phyloP scores from a whole-genome alignment of 495 filamentous ascomycete species.

The Penicillium silybi region DNA sequence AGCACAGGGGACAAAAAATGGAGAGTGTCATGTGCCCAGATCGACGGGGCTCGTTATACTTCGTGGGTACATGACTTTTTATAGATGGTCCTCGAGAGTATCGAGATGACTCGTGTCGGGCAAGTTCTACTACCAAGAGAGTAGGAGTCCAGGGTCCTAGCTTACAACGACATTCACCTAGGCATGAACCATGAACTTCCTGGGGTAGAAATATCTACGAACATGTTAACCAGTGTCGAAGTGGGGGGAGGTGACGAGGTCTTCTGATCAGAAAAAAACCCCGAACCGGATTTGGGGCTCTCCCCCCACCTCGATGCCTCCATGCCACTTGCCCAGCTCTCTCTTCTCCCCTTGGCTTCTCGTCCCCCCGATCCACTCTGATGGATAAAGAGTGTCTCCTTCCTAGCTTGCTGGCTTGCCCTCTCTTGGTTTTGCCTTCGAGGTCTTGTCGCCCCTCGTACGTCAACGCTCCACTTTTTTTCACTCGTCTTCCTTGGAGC shows the following conservation, averaged over 20 bases:
- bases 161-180: too few relatives aligned
- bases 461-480: conserved; percentile 12
- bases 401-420: conserved; percentile 4
- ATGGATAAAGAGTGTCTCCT: conserved; percentile 9
- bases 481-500: background rate
- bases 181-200: too few relatives aligned
- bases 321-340: conserved; percentile 10
- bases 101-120: too few relatives aligned
- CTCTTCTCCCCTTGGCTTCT: conserved; percentile 6
- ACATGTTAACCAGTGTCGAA: background rate
- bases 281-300: conserved; percentile 29
- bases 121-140: too few relatives aligned
- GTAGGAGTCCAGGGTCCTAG: too few relatives aligned
- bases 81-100: background rate
- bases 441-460: conserved; percentile 10
- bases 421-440: background rate
- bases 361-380: conserved; percentile 9
- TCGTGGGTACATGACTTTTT: background rate
- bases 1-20: conserved; percentile 28
- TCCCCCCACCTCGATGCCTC: background rate
- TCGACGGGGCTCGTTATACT: conserved; percentile 24
- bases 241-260: conserved; percentile 34
- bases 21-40: conserved; percentile 40
- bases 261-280: conserved; percentile 45
- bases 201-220: too few relatives aligned